Conservation (phyloP, 2,329 filamentous ascomycete genomes). For the Myriosclerotinia curreyana region DNA sequence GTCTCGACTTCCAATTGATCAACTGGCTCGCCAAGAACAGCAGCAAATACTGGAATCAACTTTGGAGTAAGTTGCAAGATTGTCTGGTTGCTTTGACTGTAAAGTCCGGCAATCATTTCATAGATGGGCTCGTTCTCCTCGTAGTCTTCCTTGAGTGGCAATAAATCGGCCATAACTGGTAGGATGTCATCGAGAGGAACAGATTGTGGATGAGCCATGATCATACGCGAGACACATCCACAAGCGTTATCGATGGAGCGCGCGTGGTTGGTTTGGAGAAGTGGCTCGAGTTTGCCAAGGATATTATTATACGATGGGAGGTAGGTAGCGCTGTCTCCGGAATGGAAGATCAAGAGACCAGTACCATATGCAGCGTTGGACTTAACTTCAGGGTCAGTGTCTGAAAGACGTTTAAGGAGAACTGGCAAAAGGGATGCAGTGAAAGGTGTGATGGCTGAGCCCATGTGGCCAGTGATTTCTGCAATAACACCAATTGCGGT, state of each 20-base stretch:
- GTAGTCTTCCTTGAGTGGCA: slow-evolving; percentile 89
- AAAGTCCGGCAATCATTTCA: slow-evolving; percentile 84
- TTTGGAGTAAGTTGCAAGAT: slow-evolving; percentile 67
- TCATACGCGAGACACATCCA: slow-evolving; percentile 88
- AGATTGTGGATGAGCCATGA: slow-evolving; percentile 79
- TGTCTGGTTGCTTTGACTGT: slow-evolving; percentile 65
- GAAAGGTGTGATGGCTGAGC: slow-evolving; percentile 73
- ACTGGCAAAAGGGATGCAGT: slow-evolving; percentile 74
- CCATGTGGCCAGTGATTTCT: slow-evolving; percentile 85
- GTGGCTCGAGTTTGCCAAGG: slow-evolving; percentile 79
- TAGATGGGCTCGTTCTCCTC: slow-evolving; percentile 96
- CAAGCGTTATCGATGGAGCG: slow-evolving; percentile 90
- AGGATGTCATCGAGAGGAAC: slow-evolving; percentile 80
- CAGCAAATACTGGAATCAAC: slow-evolving; percentile 68
- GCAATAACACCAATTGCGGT: slow-evolving; percentile 89
- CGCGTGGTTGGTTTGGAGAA: slow-evolving; percentile 73
- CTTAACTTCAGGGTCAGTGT: slow-evolving; percentile 88
- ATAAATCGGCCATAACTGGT: slow-evolving; percentile 70
- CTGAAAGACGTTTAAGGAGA: slow-evolving; percentile 79
- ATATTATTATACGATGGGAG: slow-evolving; percentile 73
- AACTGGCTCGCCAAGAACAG: slow-evolving; percentile 67
- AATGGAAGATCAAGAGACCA: slow-evolving; percentile 80
- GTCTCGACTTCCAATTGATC: slow-evolving; percentile 75
- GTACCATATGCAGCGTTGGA: slow-evolving; percentile 93
- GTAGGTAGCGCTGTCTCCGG: slow-evolving; percentile 67